Evolutionary conservation across 179 eudicot genomes (phyloP), one percentile per base, ranked within the genome.

Genomic region (Corrigiola litoralis): DNA sequence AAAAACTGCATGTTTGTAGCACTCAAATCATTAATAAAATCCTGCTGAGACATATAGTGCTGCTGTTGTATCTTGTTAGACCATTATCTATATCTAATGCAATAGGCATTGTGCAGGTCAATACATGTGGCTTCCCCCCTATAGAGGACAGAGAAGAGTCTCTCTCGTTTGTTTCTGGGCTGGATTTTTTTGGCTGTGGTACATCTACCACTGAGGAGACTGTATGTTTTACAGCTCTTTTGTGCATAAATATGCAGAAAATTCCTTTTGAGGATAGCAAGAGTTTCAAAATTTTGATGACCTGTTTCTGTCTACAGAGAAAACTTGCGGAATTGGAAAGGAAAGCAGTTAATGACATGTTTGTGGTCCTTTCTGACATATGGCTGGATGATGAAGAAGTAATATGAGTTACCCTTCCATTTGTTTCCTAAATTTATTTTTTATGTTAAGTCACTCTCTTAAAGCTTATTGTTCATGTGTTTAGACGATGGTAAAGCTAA

Each of bases 71-170:
- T 51, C 29, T 53, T 38, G 21, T 13, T 25, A 34, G 40, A 23
- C 40, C 34, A 60, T 61, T 6, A 31, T 56, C 27, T 41, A 57
- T 58, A 56, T 48, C 52, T 29, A 25, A 34, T 60, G 18, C 4
- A 50, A 17, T 41, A 56, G 37, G 38, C 59, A 62, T 45, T 65
- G 12, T 85, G 75, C 72, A 94, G 99, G 99, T 90, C 41, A 84
- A 80, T 74, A 90, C 99, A 54, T 94, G 94, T 85, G 99, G 99
- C 69, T 94, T 94, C 72, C 99, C 97, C 70, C 99, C 99, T 17
- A 23, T 90, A 72, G 99, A 94, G 78, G 89, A 94, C 67, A 80
- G 97, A 70, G 91, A 83, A 34, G 89, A 82, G 81, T 77, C 91
- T 64, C 69, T 78, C 12, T 66, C 86, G 53, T 80, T 78, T 63